These are phyloP conservation scores for Penicillium manginii DNA, from an alignment of 495 filamentous ascomycete species.

Conservation along the genomic window DNA sequence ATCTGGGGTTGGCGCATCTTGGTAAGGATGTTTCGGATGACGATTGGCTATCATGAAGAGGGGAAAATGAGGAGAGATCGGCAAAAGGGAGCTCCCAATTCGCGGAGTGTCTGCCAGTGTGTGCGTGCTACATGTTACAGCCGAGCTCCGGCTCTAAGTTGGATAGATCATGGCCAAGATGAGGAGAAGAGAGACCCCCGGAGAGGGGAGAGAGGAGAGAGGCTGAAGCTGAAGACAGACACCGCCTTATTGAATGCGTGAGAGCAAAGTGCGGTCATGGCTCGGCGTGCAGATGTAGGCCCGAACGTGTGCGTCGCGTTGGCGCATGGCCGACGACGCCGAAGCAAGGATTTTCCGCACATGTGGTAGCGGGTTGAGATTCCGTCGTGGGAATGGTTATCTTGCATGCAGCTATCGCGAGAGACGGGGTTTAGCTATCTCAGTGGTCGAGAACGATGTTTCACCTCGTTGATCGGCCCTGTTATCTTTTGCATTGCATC, in stretches of 20 bases:
- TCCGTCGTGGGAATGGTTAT: not conserved
- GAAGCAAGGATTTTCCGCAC: slow-evolving; percentile 2
- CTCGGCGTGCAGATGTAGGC: slow-evolving; percentile 12
- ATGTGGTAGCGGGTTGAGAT: not conserved
- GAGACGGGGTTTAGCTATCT: not conserved
- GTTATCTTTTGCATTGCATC: slow-evolving; percentile 1
- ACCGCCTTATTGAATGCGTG: not conserved
- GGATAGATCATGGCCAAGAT: not conserved
- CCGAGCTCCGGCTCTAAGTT: not conserved
- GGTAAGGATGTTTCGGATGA: not conserved
- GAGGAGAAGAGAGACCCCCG: not conserved
- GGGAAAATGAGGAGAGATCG: slow-evolving; percentile 29
- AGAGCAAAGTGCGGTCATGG: slow-evolving; percentile 1
- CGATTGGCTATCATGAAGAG: slow-evolving; percentile 22
- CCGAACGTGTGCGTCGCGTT: not conserved
- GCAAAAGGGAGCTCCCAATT: slow-evolving; percentile 5
- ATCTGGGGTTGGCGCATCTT: slow-evolving; percentile 25
- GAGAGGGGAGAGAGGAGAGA: not conserved
- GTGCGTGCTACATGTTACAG: too few species aligned
- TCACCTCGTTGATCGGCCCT: not conserved
- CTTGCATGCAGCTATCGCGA: not conserved
- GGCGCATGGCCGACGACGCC: not conserved
- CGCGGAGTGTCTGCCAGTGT: too few species aligned
- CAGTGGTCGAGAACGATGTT: not conserved
- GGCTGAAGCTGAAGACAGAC: not conserved